Evolutionary conservation across 2,329 filamentous ascomycete species (phyloP).

Genomic region (Fusarium newnesense): DNA sequence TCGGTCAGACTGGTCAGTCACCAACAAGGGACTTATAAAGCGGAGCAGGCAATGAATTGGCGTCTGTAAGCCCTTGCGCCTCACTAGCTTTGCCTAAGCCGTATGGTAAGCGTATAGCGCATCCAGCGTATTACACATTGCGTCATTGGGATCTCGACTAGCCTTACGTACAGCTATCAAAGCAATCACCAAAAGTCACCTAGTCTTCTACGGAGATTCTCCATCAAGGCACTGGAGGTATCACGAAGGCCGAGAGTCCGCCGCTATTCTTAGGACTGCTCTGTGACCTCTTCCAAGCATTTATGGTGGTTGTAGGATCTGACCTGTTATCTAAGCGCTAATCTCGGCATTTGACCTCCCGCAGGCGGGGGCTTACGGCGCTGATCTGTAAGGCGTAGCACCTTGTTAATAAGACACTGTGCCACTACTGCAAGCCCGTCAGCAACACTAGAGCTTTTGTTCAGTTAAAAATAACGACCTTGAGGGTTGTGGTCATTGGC

Average conservation of each 20-base stretch:
- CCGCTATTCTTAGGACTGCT: neutral
- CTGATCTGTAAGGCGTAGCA: neutral
- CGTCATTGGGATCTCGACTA: neutral
- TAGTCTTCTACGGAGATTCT: neutral
- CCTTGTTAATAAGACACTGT: neutral
- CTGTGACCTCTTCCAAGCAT: neutral
- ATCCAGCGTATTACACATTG: neutral
- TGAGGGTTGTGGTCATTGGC: neutral
- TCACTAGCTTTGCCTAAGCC: neutral
- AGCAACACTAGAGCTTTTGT: no score
- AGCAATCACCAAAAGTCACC: neutral
- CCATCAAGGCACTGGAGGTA: accelerated
- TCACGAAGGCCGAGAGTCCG: accelerated
- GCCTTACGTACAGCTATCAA: neutral
- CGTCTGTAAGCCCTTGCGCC: neutral
- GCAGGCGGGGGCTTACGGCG: neutral
- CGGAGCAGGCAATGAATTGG: no score
- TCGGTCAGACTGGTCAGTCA: accelerated
- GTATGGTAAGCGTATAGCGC: neutral
- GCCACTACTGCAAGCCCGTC: neutral
- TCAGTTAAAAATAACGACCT: neutral
- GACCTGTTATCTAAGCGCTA: neutral
- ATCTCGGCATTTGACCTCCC: neutral
- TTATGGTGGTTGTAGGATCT: neutral
- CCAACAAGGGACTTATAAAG: neutral